These are phyloP conservation scores for Crithidia sp. DNA, from an alignment of 208 protist genomes.

Conservation along the genomic window DNA sequence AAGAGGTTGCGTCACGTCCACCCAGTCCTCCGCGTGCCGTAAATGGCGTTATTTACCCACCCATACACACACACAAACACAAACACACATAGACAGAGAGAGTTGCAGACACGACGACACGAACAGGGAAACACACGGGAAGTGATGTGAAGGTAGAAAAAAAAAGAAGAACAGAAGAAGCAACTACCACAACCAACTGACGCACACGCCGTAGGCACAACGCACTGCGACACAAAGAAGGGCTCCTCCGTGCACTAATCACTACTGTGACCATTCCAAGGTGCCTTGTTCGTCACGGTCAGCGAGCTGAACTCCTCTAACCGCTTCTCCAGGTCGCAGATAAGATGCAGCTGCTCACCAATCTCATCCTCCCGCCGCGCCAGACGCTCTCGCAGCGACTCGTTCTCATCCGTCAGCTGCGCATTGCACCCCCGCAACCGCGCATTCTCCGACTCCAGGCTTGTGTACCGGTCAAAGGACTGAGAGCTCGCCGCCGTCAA, in stretches of 20 bases:
- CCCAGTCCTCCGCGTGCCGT: too few species aligned
- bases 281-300: not conserved
- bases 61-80: too few species aligned
- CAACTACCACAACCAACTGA: not conserved
- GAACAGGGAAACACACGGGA: too few species aligned
- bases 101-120: not conserved
- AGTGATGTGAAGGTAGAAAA: not conserved
- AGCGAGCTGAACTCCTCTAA: conserved; percentile 24
- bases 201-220: too few species aligned
- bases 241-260: not conserved
- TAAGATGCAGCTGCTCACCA: conserved; percentile 51
- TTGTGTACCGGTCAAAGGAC: conserved; percentile 41
- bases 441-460: conserved; percentile 58
- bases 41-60: too few species aligned
- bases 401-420: conserved; percentile 38
- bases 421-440: conserved; percentile 38
- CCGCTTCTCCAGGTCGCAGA: conserved; percentile 46
- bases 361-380: conserved; percentile 38
- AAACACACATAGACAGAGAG: not conserved
- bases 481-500: conserved; percentile 54
- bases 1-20: too few species aligned
- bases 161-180: not conserved
- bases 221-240: too few species aligned
- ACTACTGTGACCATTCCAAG: not conserved
- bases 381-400: conserved; percentile 38